These are phyloP conservation scores for Spathaspora boniae DNA, from an alignment of 805 yeast genomes.

Conservation along the genomic window DNA sequence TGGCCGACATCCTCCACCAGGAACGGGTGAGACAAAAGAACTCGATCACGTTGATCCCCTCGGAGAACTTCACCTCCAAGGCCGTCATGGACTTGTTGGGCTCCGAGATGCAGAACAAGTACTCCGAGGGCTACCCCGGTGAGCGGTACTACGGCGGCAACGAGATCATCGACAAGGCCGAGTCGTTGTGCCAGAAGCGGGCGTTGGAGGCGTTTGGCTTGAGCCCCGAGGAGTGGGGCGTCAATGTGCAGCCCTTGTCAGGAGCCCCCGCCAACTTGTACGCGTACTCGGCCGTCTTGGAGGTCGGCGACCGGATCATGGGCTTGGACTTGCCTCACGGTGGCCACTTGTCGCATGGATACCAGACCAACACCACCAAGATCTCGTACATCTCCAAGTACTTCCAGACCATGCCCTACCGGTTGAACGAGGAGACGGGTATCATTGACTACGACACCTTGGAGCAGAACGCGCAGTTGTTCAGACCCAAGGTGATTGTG, in stretches of 20 bases:
- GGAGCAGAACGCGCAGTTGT: conserved; percentile 84
- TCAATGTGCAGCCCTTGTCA: conserved; percentile 91
- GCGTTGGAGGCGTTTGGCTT: conserved; percentile 87
- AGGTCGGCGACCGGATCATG: conserved; percentile 95
- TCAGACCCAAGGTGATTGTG: conserved; percentile 93
- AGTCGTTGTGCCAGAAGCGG: conserved; percentile 87
- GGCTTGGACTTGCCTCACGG: conserved; percentile 98
- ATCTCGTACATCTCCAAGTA: conserved; percentile 95
- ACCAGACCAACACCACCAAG: conserved; percentile 90
- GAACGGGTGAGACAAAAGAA: conserved; percentile 91
- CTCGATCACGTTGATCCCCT: conserved; percentile 91
- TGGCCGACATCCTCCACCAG: conserved; percentile 65
- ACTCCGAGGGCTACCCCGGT: conserved; percentile 99
- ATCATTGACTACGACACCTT: conserved; percentile 93
- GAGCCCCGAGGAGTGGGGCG: conserved; percentile 89
- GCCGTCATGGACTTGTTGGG: conserved; percentile 97
- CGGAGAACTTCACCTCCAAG: conserved; percentile 95
- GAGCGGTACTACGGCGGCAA: conserved; percentile 99
- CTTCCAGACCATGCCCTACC: conserved; percentile 98
- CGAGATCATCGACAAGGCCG: conserved; percentile 93
- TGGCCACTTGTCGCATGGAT: conserved; percentile 98
- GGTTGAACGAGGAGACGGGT: conserved; percentile 89
- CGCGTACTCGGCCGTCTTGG: conserved; percentile 92
- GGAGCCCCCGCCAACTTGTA: conserved; percentile 98
- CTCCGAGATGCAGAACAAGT: conserved; percentile 97